These are phyloP conservation scores for Quercus berberidifolia DNA, from an alignment of 306 rosid genomes.

Conservation along the genomic window DNA sequence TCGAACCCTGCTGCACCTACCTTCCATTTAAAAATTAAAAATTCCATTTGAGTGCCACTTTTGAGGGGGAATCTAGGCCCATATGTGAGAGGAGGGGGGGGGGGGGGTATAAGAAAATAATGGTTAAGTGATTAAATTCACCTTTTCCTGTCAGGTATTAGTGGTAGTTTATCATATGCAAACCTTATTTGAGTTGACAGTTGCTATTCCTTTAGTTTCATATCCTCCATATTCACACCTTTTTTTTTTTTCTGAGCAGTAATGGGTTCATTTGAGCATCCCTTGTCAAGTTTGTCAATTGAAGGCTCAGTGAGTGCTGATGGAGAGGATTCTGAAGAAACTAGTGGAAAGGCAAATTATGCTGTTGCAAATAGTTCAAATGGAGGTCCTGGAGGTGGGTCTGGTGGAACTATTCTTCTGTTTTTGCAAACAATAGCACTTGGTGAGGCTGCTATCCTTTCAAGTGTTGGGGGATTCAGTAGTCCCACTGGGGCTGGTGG, in stretches of 20 bases:
- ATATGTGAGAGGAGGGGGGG: no score
- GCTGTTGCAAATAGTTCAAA: slow-evolving; percentile 29
- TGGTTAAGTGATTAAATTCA: no score
- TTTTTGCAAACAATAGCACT: slow-evolving; percentile 66
- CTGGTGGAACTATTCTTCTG: slow-evolving; percentile 88
- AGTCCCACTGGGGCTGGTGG: slow-evolving; percentile 69
- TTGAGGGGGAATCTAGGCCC: no score
- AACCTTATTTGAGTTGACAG: slow-evolving; percentile 3
- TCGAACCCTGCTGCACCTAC: no score
- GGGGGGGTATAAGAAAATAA: no score
- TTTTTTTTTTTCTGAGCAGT: slow-evolving; percentile 46
- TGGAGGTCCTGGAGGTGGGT: slow-evolving; percentile 92
- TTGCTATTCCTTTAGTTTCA: not conserved
- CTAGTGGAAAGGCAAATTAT: slow-evolving; percentile 17
- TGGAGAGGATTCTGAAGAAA: slow-evolving; percentile 66
- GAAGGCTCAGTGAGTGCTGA: slow-evolving; percentile 72
- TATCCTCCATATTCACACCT: slow-evolving; percentile 1
- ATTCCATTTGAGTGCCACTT: no score
- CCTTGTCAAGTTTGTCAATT: slow-evolving; percentile 76
- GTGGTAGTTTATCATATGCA: no score
- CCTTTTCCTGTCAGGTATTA: no score
- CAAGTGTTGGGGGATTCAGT: slow-evolving; percentile 84
- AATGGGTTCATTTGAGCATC: slow-evolving; percentile 86
- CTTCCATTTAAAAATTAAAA: no score
- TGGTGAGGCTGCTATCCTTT: slow-evolving; percentile 73